phyloP scores from a whole-genome alignment of 2,329 filamentous ascomycete genomes.

The Colletotrichum sp. region DNA sequence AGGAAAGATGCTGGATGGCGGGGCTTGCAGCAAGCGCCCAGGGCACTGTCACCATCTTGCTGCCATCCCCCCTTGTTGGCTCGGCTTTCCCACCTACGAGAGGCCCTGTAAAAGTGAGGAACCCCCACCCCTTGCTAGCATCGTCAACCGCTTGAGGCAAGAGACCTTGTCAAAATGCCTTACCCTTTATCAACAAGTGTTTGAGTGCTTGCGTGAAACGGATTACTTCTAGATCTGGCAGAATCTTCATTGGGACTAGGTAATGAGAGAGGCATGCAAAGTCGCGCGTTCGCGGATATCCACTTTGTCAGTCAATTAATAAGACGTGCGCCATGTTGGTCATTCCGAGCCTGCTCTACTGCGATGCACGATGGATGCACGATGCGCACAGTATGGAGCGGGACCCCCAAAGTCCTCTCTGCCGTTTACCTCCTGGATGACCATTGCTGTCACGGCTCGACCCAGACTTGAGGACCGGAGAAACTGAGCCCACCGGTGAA shows the following conservation, averaged over 20 bases:
- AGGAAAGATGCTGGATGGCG: slow-evolving; percentile 16
- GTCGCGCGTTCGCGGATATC: neutral
- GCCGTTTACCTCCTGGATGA: neutral
- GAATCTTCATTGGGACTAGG: neutral
- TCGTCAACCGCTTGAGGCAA: neutral
- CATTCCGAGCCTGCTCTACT: neutral
- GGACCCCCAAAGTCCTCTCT: slow-evolving; percentile 7
- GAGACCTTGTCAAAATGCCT: neutral
- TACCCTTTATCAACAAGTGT: neutral
- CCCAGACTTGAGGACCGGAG: neutral
- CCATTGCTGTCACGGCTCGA: neutral
- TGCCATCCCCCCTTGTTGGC: neutral
- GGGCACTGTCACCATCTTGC: neutral
- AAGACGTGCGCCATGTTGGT: neutral
- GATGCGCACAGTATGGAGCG: neutral
- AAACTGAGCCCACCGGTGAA: neutral
- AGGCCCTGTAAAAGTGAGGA: neutral
- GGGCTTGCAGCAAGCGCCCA: slow-evolving; percentile 7
- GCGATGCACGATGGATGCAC: neutral
- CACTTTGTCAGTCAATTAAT: neutral
- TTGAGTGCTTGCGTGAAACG: neutral
- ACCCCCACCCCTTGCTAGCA: neutral
- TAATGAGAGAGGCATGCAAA: neutral
- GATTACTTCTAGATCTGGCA: neutral
- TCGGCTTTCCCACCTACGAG: neutral